phyloP scores from a whole-genome alignment of 179 eudicot genomes.

The Sideroxylon spinosum region DNA sequence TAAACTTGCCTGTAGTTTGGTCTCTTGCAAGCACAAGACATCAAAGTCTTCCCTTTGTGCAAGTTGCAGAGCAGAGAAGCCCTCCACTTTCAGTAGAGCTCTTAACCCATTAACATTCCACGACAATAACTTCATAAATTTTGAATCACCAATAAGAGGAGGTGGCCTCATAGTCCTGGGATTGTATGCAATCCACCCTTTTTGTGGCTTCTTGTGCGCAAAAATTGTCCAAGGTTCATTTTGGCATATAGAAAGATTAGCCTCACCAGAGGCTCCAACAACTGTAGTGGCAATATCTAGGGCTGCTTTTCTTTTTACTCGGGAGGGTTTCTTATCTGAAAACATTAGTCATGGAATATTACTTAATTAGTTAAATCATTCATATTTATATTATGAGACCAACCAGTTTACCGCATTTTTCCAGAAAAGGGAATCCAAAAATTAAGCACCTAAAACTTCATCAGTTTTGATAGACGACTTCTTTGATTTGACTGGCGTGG shows the following conservation, averaged over 20 bases:
- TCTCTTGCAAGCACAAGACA: constrained; percentile 93
- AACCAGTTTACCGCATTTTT: background rate
- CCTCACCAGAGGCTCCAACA: constrained; percentile 33
- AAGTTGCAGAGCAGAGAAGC: constrained; percentile 71
- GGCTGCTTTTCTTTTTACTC: constrained; percentile 33
- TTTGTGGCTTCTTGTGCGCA: constrained; percentile 92
- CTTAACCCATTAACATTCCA: constrained; percentile 99
- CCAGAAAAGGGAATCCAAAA: background rate
- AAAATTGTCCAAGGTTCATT: constrained; percentile 83
- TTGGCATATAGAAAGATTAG: constrained; percentile 32
- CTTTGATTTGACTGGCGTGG: constrained; percentile 23
- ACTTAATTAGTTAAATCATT: background rate
- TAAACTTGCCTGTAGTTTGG: constrained; percentile 74
- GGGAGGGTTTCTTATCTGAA: constrained; percentile 37
- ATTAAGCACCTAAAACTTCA: constrained; percentile 39
- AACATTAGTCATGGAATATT: background rate
- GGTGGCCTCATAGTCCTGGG: constrained; percentile 87
- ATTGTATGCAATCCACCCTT: constrained; percentile 82
- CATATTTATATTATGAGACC: background rate
- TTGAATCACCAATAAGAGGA: constrained; percentile 48
- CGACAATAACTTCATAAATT: constrained; percentile 67
- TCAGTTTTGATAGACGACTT: constrained; percentile 35
- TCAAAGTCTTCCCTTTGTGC: constrained; percentile 91
- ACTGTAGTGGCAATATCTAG: constrained; percentile 32
- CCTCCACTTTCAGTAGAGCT: constrained; percentile 69